Evolutionary conservation across 2,329 filamentous ascomycete genomes (phyloP).

Genomic region (Ophiostoma ulmi): DNA sequence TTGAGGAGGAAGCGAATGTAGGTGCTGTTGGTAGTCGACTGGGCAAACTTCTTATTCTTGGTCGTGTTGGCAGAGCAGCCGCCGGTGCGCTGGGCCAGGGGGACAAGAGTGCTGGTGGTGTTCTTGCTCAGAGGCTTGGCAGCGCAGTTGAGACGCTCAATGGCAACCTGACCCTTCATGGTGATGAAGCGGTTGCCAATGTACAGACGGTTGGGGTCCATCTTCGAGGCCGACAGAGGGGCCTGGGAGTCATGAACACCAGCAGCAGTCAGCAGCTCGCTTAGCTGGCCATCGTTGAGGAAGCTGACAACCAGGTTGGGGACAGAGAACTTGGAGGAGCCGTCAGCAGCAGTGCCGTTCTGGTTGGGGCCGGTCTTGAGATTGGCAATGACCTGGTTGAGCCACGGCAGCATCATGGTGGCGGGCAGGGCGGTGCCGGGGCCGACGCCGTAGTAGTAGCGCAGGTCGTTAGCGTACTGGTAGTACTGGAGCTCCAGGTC

Average conservation of each 20-base stretch:
- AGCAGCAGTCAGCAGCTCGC: conserved; percentile 53
- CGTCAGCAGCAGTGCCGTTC: conserved; percentile 44
- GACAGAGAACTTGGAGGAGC: conserved; percentile 42
- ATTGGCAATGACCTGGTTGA: conserved; percentile 49
- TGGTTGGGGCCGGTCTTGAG: conserved; percentile 49
- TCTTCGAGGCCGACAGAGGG: conserved; percentile 43
- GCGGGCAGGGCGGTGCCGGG: conserved; percentile 50
- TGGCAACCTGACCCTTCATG: conserved; percentile 61
- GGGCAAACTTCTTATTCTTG: conserved; percentile 18
- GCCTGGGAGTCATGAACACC: conserved; percentile 57
- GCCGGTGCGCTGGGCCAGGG: conserved; percentile 21
- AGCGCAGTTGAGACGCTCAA: conserved; percentile 56
- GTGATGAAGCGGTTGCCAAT: conserved; percentile 52
- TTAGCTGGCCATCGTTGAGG: conserved; percentile 62
- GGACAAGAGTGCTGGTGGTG: conserved; percentile 17
- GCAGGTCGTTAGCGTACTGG: conserved; percentile 62
- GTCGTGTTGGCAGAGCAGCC: conserved; percentile 17
- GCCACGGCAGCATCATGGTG: conserved; percentile 57
- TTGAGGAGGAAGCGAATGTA: conserved; percentile 57
- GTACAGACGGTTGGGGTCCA: conserved; percentile 47
- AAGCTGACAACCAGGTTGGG: conserved; percentile 58
- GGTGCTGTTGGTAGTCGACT: conserved; percentile 33
- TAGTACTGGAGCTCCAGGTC: conserved; percentile 58
- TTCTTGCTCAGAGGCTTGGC: conserved; percentile 22
- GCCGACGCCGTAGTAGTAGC: conserved; percentile 62